Conservation (phyloP, 768 basidiomycete genomes). For the Cystofilobasidium ferigula region DNA sequence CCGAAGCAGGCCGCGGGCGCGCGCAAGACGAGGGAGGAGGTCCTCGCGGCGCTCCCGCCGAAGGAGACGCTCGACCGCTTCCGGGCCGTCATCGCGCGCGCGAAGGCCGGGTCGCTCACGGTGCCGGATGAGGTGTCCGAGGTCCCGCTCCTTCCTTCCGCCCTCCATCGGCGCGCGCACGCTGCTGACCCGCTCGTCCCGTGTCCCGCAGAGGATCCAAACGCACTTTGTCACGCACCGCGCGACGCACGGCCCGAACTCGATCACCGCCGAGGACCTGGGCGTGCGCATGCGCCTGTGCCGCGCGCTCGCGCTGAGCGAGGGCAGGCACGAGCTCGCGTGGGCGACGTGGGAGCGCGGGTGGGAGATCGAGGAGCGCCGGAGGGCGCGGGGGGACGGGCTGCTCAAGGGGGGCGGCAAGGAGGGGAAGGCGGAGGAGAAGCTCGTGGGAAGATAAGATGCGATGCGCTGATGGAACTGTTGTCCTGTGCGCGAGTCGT, state of each 20-base stretch:
- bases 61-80: slow-evolving; percentile 26
- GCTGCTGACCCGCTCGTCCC: not conserved
- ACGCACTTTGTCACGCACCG: slow-evolving; percentile 31
- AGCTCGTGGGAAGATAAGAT: slow-evolving; percentile 1
- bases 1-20: not conserved
- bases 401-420: not conserved
- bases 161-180: not conserved
- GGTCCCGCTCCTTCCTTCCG: slow-evolving; percentile 11
- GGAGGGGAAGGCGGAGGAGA: not conserved
- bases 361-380: slow-evolving; percentile 29
- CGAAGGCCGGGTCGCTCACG: slow-evolving; percentile 17
- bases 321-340: slow-evolving; percentile 26
- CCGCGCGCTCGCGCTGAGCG: slow-evolving; percentile 28
- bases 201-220: slow-evolving; percentile 31
- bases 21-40: not conserved
- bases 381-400: not conserved
- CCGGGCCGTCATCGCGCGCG: slow-evolving; percentile 26
- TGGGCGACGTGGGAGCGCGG: slow-evolving; percentile 28
- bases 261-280: slow-evolving; percentile 30
- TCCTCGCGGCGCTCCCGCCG: not conserved
- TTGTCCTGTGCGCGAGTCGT: not conserved
- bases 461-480: not conserved
- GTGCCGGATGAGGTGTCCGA: slow-evolving; percentile 30
- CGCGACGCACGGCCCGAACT: slow-evolving; percentile 16
- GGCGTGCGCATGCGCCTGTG: slow-evolving; percentile 33